These are phyloP conservation scores for Berkeleyomyces basicola DNA, from an alignment of 2,329 filamentous ascomycete species.

Conservation along the genomic window DNA sequence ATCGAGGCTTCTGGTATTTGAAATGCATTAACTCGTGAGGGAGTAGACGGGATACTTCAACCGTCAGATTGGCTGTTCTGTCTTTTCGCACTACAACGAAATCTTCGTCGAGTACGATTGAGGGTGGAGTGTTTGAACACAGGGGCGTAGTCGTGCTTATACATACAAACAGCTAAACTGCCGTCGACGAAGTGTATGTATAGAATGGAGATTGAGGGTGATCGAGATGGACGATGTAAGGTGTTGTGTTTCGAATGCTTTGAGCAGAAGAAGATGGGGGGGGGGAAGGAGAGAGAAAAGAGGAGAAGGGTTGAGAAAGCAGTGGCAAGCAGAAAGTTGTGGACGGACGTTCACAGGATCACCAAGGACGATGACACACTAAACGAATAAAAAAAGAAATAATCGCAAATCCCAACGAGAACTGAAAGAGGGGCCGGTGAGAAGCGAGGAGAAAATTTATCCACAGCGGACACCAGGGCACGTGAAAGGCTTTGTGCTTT, in stretches of 20 bases:
- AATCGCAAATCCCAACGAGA: neutral
- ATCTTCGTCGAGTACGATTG: conserved; percentile 12
- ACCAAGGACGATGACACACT: conserved; percentile 1
- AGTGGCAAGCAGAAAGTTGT: conserved; percentile 10
- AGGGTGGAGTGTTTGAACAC: conserved; percentile 77
- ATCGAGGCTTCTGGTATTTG: conserved; percentile 34
- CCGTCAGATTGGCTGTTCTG: conserved; percentile 50
- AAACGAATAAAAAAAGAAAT: conserved; percentile 3
- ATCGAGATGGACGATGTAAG: conserved; percentile 7
- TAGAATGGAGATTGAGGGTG: conserved; percentile 14
- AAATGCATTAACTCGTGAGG: conserved; percentile 38
- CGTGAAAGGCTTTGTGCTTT: neutral
- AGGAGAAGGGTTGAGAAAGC: conserved; percentile 11
- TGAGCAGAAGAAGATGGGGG: neutral
- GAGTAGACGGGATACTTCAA: conserved; percentile 42
- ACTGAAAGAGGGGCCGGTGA: conserved; percentile 13
- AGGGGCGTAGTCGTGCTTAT: conserved; percentile 85
- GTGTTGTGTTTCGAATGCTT: conserved; percentile 8
- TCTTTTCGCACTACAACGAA: conserved; percentile 13
- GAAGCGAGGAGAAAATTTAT: conserved; percentile 14
- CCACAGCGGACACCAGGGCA: neutral
- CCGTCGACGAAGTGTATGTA: conserved; percentile 7
- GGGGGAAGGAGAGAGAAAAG: conserved; percentile 4
- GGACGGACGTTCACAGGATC: conserved; percentile 12
- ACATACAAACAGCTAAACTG: conserved; percentile 54